A percentile compares a stretch with the other conserved stretches of the same genome.
Conservation (phyloP, 441 rosid species). For the Adansonia gregorii region DNA sequence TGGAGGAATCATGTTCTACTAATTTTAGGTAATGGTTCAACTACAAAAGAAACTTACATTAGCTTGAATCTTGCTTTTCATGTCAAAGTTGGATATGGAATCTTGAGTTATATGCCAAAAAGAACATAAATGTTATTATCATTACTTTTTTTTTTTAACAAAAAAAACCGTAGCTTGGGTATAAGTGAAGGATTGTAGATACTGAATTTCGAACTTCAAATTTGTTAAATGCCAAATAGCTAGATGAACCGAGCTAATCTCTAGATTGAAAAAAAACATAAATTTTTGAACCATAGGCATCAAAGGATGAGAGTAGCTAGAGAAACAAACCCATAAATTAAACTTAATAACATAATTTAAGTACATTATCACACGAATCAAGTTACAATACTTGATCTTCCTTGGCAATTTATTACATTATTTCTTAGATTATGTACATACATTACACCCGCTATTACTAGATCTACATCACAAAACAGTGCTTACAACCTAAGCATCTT, state of each 20-base stretch:
- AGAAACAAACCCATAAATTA: background rate
- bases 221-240: no score
- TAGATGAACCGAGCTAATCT: no score
- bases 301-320: background rate
- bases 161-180: no score
- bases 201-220: no score
- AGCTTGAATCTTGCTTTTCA: background rate
- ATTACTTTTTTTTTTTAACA: no score
- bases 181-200: no score
- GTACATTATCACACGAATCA: background rate
- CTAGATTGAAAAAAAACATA: no score
- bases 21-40: background rate
- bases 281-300: background rate
- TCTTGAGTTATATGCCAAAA: background rate
- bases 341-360: background rate
- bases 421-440: background rate
- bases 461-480: constrained; percentile 3
- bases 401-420: constrained; percentile 5
- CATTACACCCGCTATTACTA: constrained; percentile 17
- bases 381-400: background rate
- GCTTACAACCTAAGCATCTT: constrained; percentile 43
- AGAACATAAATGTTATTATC: background rate
- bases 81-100: background rate
- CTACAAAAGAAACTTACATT: background rate
- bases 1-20: background rate